Conservation (phyloP, 768 basidiomycete genomes). For the Calocera viscosa region DNA sequence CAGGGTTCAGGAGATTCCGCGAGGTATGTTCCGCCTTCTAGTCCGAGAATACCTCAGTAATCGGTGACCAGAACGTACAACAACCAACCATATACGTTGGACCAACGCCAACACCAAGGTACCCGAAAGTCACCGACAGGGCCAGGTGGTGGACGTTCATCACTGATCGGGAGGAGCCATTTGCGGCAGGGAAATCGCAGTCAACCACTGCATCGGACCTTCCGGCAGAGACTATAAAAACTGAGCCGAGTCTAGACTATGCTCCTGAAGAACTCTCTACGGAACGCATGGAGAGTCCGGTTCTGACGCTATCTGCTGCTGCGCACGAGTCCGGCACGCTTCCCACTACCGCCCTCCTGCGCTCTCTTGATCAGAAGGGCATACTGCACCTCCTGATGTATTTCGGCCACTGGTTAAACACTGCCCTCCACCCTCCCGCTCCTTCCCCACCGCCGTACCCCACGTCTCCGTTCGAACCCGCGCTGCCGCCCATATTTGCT, state of each 20-base stretch:
- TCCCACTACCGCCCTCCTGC: not conserved
- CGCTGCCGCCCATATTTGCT: slow-evolving; percentile 42
- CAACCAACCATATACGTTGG: slow-evolving; percentile 46
- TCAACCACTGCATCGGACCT: not conserved
- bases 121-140: slow-evolving; percentile 42
- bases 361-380: slow-evolving; percentile 36
- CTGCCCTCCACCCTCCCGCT: slow-evolving; percentile 16
- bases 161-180: slow-evolving; percentile 48
- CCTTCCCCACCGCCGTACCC: slow-evolving; percentile 37
- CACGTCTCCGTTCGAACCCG: slow-evolving; percentile 16
- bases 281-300: not conserved
- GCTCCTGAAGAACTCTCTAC: not conserved
- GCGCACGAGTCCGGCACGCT: not conserved
- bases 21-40: slow-evolving; percentile 34
- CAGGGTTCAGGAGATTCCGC: slow-evolving; percentile 52
- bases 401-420: slow-evolving; percentile 67
- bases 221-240: not conserved
- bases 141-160: slow-evolving; percentile 73
- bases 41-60: not conserved
- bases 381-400: slow-evolving; percentile 72
- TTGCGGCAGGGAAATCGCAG: not conserved
- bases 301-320: not conserved
- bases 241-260: not conserved
- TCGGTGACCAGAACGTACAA: slow-evolving; percentile 43
- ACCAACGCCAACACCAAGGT: slow-evolving; percentile 18